phyloP scores from a whole-genome alignment of 495 filamentous ascomycete species.

The Lepraria neglecta region DNA sequence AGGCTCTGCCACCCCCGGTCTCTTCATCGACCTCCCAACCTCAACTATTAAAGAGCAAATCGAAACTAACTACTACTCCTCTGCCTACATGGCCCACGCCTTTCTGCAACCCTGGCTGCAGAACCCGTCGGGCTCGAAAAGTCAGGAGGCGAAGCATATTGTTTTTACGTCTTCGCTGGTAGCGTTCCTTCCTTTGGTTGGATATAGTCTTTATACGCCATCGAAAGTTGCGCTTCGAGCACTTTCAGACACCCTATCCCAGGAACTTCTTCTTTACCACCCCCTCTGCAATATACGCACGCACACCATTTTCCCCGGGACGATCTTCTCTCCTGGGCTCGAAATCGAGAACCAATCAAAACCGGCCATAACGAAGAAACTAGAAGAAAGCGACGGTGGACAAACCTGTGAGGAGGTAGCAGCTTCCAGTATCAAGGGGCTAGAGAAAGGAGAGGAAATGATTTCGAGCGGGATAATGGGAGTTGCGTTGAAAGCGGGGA shows the following conservation, averaged over 20 bases:
- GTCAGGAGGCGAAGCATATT: conserved; percentile 52
- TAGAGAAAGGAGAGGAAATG: conserved; percentile 76
- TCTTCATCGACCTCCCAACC: conserved; percentile 70
- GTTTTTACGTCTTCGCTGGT: conserved; percentile 78
- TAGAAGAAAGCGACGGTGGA: conserved; percentile 75
- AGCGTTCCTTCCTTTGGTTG: conserved; percentile 68
- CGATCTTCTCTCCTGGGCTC: conserved; percentile 68
- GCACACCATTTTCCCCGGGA: conserved; percentile 78
- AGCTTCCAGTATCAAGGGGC: conserved; percentile 53
- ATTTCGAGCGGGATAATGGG: conserved; percentile 62
- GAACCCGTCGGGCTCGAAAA: conserved; percentile 28
- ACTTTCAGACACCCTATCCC: conserved; percentile 72
- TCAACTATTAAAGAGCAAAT: conserved; percentile 67
- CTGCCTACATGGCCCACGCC: conserved; percentile 77
- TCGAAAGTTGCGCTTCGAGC: conserved; percentile 79
- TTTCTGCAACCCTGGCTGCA: conserved; percentile 45
- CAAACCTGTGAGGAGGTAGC: conserved; percentile 78
- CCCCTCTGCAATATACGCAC: conserved; percentile 59
- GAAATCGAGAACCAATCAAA: conserved; percentile 75
- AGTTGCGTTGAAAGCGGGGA: conserved; percentile 21
- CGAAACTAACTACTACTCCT: conserved; percentile 86
- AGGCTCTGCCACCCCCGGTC: conserved; percentile 64
- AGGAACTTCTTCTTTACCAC: conserved; percentile 78
- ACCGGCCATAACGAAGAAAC: conserved; percentile 68
- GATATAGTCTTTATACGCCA: conserved; percentile 83